Conservation (phyloP, 805 yeast species). For the Hanseniaspora taiwanica region DNA sequence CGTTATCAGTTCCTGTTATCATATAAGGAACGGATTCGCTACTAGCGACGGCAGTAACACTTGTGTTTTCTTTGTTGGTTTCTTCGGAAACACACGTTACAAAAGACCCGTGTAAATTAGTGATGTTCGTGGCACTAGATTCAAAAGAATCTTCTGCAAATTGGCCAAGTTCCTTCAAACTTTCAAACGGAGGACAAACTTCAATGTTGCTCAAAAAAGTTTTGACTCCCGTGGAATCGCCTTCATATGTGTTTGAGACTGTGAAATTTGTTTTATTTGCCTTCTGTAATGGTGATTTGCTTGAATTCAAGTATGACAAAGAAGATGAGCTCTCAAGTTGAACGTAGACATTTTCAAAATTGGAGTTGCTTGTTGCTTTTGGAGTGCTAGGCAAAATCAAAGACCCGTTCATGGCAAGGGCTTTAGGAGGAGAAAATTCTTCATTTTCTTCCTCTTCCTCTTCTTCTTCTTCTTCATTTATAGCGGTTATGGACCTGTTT, state of each 20-base stretch:
- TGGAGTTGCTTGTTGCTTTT: constrained; percentile 27
- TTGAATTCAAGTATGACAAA: constrained; percentile 2
- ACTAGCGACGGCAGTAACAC: constrained; percentile 43
- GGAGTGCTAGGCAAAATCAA: constrained; percentile 26
- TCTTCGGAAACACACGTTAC: constrained; percentile 56
- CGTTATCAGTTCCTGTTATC: constrained; percentile 67
- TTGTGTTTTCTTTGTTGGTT: constrained; percentile 20
- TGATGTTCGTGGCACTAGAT: constrained; percentile 22
- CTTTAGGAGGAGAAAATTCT: constrained; percentile 9
- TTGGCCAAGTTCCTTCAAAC: constrained; percentile 57
- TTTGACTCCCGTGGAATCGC: constrained; percentile 49
- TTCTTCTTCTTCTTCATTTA: no score
- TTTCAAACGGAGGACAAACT: constrained; percentile 48
- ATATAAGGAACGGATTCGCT: constrained; percentile 54
- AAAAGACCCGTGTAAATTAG: constrained; percentile 30
- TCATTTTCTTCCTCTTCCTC: no score
- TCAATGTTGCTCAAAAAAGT: constrained; percentile 39
- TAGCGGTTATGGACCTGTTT: no score
- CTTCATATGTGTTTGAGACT: constrained; percentile 48
- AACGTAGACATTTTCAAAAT: constrained; percentile 31
- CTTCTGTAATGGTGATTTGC: background rate
- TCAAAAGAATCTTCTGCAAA: constrained; percentile 2
- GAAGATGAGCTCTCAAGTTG: constrained; percentile 27
- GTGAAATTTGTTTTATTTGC: constrained; percentile 12
- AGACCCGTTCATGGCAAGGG: constrained; percentile 20